Base-by-base conservation (phyloP, 2,329 filamentous ascomycete species). In the Aspergillus phoenicis region DNA sequence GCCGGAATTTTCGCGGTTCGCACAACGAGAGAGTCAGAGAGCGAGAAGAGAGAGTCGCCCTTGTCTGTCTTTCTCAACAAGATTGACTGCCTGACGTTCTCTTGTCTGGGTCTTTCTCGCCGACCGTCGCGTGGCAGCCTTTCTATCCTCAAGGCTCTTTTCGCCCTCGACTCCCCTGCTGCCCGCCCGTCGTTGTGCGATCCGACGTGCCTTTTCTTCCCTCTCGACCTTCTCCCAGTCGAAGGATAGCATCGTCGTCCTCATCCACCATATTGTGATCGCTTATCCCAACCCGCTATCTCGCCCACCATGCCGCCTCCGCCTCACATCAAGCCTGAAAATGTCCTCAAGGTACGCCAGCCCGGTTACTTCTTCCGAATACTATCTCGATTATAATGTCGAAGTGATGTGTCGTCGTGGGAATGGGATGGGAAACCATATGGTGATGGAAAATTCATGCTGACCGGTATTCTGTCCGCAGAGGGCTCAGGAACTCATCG, bases 401-500 rank as follows among this genome's bases (percentile, higher is more conserved):
- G 33, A 10, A 36, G 13, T 36, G 33, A 13, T 15, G 13, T 6
- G 4, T 36, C 33, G 52, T 15, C 20, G 20, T 20, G 20, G 17
- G 43, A 26, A 36, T 17, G 1, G 38, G 8, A 24, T 36, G 11
- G 20, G 24, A 8, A 33, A 48, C 15, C 15, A 45, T 24, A 2
- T 22, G 15, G 20, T 17, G 13, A 47, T 17, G 33, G 24, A 41
- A n/a, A 20, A 43, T 20, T 17, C 24, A 17, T 47, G 54, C 53
- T 57, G 60, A 64, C 60, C 59, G 55, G 68, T 57, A 71, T 66
- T 61, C 59, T 59, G 48, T 47, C 48, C 72, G 66, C 66, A 88
- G 88, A 89, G 95, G 80, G 95, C 95, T 66, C 90, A 98, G 81
- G 95, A 99, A 85, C 91, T 99, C 81, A 97, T 98, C 83, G 95